Base-by-base conservation (phyloP, 305 asterid genomes). In the Fraxinus velutina region DNA sequence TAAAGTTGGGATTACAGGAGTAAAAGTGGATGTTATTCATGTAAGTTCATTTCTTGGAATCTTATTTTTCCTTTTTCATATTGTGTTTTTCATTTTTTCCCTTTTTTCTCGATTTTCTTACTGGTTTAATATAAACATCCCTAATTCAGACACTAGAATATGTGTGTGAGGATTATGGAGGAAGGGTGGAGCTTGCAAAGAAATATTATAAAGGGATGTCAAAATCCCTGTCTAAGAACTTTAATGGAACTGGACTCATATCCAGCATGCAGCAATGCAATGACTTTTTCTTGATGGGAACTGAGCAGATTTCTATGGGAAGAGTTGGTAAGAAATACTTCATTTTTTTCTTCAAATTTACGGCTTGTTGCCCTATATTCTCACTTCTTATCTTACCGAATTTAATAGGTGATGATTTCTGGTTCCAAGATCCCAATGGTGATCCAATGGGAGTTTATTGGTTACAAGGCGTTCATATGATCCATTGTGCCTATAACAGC, bases 391-490 rank as follows among this genome's bases (percentile, higher is more conserved):
- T 66, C 34, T 22, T 66, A 8, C 0, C 19, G 4, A 66, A 21
- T 7, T 55, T 21, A 36, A 79, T 3, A 92, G 98, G 98, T 52
- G 98, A 93, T 76, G 98, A 93, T 72, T 72, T 93, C 75, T 93
- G 98, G 98, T 93, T 93, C 86, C 97, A 92, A 84, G 97, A 93
- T 73, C 97, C 97, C 0, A 92, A 89, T 39, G 98, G 98, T 2
- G 98, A 93, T 19, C 96, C 98, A 0, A 91, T 90, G 84, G 96
- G 98, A 81, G 98, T 87, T 1, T 93, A 91, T 75, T 93, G 98
- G 98, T 86, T 93, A 12, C 98, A 93, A 81, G 98, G 98, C 60
- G 98, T 93, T 50, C 98, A 93, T 87, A 92, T 93, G 98, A 91
- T 93, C 24, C 24, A 22, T 22, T 22, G 24, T 22, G 24, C 24